Base-by-base conservation (phyloP, 2,329 filamentous ascomycete genomes). In the Fusarium oxysporum region DNA sequence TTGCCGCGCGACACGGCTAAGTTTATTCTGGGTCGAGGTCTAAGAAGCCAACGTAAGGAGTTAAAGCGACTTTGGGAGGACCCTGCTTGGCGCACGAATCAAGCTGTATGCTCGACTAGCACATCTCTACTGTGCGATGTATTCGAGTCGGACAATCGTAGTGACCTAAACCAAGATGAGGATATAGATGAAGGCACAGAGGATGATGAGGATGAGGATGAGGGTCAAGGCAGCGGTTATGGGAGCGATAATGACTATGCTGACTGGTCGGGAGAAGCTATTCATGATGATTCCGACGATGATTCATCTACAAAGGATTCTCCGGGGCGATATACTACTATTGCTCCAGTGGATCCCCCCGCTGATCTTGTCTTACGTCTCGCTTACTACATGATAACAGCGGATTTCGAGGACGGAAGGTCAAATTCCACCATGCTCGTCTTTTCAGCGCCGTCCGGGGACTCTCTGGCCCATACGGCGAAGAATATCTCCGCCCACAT, bases 261-360 rank as follows among this genome's bases (percentile, higher is more conserved):
- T 40, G 19, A 21, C 37, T 21, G 37, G 37, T 21, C 11, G 4
- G 8, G 37, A 7, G 37, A 21, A 1, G 37, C 8, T 8, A 40
- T 21, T 12, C 37, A 8, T 21, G 11, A 21, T 40, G 7, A 8
- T 7, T 40, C 19, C 2, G 19, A 21, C 19, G 37, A 6, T 21
- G 13, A 21, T 40, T 38, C 1, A 38, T 38, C 37, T 5, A 38
- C 5, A 21, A 21, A 1, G 12, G 8, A 38, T 38, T 40, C 37
- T 40, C 37, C 6, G 6, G 8, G 2, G 7, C 37, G 0, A 40
- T 0, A 21, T n/a, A n/a, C n/a, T 40, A 21, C 1, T 8, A 40
- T 8, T 21, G 5, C 37, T 40, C 2, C 5, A 45, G 5, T 5
- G 19, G 37, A 40, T 40, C 37, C 37, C 3, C 6, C 37, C 13